phyloP scores from a whole-genome alignment of 2,329 filamentous ascomycete genomes.

The Clonostachys rosea region DNA sequence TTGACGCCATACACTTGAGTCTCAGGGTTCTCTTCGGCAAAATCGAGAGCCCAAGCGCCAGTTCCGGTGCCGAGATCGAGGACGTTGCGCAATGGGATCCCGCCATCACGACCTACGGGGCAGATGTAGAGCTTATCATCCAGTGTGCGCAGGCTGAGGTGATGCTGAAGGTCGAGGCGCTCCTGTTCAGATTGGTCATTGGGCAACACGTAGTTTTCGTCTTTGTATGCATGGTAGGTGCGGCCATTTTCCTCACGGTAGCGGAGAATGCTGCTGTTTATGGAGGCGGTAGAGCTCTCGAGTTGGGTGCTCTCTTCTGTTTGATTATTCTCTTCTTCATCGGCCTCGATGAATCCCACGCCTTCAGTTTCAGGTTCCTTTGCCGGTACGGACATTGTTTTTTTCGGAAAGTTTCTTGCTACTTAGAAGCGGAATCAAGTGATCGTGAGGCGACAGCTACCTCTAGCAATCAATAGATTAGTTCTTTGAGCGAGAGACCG shows the following conservation, averaged over 20 bases:
- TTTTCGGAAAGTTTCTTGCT: too few relatives aligned
- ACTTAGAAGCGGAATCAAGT: too few relatives aligned
- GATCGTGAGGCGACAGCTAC: too few relatives aligned
- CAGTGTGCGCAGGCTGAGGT: constrained; percentile 23
- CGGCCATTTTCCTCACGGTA: constrained; percentile 31
- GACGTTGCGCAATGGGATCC: constrained; percentile 15
- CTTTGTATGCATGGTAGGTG: constrained; percentile 27
- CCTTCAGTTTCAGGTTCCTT: too few relatives aligned
- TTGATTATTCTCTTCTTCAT: too few relatives aligned
- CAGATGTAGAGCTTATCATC: constrained; percentile 17
- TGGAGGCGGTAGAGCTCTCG: constrained; percentile 6
- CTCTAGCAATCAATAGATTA: too few relatives aligned
- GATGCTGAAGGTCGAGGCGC: constrained; percentile 21
- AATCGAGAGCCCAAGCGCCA: constrained; percentile 23
- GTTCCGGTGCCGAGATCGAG: constrained; percentile 23
- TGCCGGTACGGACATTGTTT: too few relatives aligned
- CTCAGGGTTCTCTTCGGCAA: constrained; percentile 33
- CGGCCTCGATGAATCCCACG: too few relatives aligned
- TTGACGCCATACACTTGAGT: constrained; percentile 24
- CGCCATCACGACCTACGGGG: constrained; percentile 10
- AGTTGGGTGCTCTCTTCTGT: constrained; percentile 1
- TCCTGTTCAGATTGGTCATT: background rate
- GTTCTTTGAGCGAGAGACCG: too few relatives aligned
- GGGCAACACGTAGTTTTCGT: constrained; percentile 20
- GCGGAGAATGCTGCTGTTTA: constrained; percentile 24